Evolutionary conservation across 352 stramenopile species (phyloP).

Genomic region (Albugo candida): DNA sequence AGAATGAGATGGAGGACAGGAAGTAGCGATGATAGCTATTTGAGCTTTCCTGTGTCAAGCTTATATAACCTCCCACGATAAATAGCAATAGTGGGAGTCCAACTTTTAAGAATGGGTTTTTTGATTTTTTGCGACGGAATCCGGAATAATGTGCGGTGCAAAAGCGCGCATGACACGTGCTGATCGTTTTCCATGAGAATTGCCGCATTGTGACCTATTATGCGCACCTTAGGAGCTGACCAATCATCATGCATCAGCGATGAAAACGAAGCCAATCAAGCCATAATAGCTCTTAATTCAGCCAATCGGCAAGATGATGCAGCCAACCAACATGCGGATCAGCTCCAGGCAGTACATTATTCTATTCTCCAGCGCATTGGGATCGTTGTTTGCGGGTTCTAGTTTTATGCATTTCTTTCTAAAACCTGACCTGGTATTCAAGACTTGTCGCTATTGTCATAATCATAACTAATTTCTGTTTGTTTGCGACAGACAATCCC

Average conservation of each 20-base stretch:
- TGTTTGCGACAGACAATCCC: slow-evolving; percentile 27
- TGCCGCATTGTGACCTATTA: background rate
- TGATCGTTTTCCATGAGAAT: too few species aligned
- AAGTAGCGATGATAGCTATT: background rate
- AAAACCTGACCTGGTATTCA: slow-evolving; percentile 55
- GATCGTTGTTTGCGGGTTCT: slow-evolving; percentile 66
- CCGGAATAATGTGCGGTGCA: too few species aligned
- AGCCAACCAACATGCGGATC: slow-evolving; percentile 22
- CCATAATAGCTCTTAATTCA: background rate
- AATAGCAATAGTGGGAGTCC: slow-evolving; percentile 67
- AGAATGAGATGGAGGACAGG: background rate
- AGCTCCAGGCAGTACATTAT: slow-evolving; percentile 51
- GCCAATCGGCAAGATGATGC: background rate
- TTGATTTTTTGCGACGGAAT: slow-evolving; percentile 16
- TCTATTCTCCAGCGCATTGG: slow-evolving; percentile 47
- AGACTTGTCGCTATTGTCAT: background rate
- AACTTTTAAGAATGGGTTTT: slow-evolving; percentile 38
- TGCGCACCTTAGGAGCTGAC: background rate
- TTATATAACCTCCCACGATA: slow-evolving; percentile 53
- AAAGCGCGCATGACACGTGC: too few species aligned
- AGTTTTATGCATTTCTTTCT: slow-evolving; percentile 69
- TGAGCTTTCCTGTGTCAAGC: slow-evolving; percentile 35
- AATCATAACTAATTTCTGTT: slow-evolving; percentile 3
- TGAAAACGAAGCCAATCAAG: background rate
- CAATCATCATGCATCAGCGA: background rate